phyloP scores from a whole-genome alignment of 495 filamentous ascomycete species.

The Peziza echinospora region DNA sequence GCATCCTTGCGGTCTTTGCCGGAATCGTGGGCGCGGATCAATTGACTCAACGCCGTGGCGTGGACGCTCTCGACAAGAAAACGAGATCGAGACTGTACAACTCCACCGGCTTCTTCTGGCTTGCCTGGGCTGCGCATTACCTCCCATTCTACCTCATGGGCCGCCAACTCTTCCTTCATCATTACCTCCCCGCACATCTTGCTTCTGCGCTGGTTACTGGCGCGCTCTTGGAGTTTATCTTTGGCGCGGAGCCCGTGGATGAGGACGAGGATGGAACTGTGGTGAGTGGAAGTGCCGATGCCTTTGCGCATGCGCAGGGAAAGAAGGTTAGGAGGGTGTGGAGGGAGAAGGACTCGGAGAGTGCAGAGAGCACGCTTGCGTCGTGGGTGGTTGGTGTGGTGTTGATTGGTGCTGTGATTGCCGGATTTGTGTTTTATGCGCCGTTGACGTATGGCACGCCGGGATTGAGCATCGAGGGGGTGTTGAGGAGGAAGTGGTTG shows the following conservation, averaged over 20 bases:
- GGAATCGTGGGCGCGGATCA: constrained; percentile 88
- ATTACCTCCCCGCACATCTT: constrained; percentile 85
- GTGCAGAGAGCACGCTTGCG: constrained; percentile 50
- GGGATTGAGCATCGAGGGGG: constrained; percentile 62
- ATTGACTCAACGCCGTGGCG: constrained; percentile 68
- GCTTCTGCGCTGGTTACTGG: constrained; percentile 83
- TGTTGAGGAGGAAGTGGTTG: constrained; percentile 78
- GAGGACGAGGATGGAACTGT: constrained; percentile 18
- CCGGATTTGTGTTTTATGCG: constrained; percentile 78
- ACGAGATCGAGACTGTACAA: constrained; percentile 89
- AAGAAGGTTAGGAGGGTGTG: constrained; percentile 33
- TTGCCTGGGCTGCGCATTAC: constrained; percentile 93
- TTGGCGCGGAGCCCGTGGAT: constrained; percentile 60
- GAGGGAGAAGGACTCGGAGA: constrained; percentile 33
- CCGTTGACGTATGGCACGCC: constrained; percentile 90
- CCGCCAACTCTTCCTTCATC: constrained; percentile 90
- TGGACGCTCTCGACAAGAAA: constrained; percentile 81
- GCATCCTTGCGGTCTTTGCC: constrained; percentile 75
- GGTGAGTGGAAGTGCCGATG: constrained; percentile 14
- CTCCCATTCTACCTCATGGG: constrained; percentile 97
- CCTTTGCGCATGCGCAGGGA: constrained; percentile 24
- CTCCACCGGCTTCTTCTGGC: constrained; percentile 96
- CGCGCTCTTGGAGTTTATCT: constrained; percentile 92
- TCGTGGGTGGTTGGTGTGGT: constrained; percentile 57
- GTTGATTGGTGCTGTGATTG: constrained; percentile 45